Conservation (phyloP, 352 stramenopile species). For the Plasmopara muralis region DNA sequence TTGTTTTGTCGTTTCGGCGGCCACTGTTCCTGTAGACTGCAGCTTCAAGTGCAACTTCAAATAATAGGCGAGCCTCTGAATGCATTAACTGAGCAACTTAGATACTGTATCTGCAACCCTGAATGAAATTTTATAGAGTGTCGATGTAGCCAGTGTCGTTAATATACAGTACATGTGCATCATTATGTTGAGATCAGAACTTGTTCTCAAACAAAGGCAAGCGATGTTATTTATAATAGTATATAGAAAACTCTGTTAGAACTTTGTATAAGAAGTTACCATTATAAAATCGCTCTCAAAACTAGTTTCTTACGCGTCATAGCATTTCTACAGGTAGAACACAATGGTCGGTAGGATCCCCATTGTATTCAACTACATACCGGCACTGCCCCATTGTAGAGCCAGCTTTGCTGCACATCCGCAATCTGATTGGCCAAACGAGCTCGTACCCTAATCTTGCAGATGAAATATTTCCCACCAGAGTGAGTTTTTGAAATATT, state of each 20-base stretch:
- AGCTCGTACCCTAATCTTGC: not conserved
- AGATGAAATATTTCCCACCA: not conserved
- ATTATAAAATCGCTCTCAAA: too few species aligned
- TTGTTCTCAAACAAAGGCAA: not conserved
- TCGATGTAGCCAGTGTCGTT: not conserved
- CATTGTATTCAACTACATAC: not conserved
- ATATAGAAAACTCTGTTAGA: not conserved
- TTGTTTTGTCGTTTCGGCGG: too few species aligned
- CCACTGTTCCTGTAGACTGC: not conserved
- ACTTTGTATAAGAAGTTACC: too few species aligned
- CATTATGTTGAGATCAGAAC: not conserved
- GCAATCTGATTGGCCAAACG: conserved; percentile 6
- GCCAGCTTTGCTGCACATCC: conserved; percentile 6
- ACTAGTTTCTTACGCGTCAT: not conserved
- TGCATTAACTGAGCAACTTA: not conserved
- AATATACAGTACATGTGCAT: not conserved
- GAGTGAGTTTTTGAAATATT: too few species aligned
- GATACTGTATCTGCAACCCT: not conserved
- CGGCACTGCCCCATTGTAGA: conserved; percentile 1
- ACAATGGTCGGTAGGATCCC: conserved; percentile 3
- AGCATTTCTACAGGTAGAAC: not conserved
- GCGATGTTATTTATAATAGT: not conserved
- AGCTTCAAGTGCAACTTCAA: not conserved
- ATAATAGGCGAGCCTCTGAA: not conserved
- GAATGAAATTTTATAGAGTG: not conserved